Evolutionary conservation across 2,329 filamentous ascomycete genomes (phyloP), one percentile per base, ranked within the genome.

Genomic region (Fusarium bulbicola): DNA sequence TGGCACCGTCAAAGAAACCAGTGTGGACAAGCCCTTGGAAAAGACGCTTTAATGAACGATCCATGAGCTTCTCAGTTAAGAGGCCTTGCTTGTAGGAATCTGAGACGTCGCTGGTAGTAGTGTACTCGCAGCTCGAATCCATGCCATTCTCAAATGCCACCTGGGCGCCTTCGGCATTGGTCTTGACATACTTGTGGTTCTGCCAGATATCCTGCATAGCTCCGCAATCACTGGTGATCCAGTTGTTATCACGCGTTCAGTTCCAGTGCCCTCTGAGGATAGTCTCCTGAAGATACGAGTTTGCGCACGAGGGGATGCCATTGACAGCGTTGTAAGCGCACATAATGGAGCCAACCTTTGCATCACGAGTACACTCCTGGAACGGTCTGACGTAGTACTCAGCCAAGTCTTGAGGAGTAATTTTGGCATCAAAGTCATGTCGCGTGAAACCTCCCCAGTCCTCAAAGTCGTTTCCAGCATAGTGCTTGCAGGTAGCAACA

Each of bases 181-280:
- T 66, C 39, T 66, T 66, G 12, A 40, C 49, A 37, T 66, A 66
- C 1, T 66, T 66, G 14, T 66, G 64, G 7, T 52, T 24, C 11
- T 66, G 62, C 64, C 64, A 66, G 0, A 66, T 66, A 40, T 66
- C 64, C 13, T 66, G 62, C 62, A 66, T 59, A 12, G 64, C 64
- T 1, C 64, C 64, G 1, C 64, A 66, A 3, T 66, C 64, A 18
- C 62, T 66, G 0, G 64, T 66, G 3, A 66, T 59, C 64, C 64
- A 66, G 15, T 66, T 66, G 28, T 66, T 66, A 13, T 56, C 46
- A 0, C 47, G 32, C 1, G 64, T 66, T 62, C 64, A 66, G 39
- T 66, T 66, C 64, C 64, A 66, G 24, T 66, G 64, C 5, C 46
- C 39, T 18, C 64, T 13, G 13, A 66, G 45, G 9, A 66, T 47